Percentiles rank a stretch among this genome's conserved stretches.
Evolutionary conservation across 371 early-diverging fungal genomes (phyloP).

Genomic region (Mucor irregularis): DNA sequence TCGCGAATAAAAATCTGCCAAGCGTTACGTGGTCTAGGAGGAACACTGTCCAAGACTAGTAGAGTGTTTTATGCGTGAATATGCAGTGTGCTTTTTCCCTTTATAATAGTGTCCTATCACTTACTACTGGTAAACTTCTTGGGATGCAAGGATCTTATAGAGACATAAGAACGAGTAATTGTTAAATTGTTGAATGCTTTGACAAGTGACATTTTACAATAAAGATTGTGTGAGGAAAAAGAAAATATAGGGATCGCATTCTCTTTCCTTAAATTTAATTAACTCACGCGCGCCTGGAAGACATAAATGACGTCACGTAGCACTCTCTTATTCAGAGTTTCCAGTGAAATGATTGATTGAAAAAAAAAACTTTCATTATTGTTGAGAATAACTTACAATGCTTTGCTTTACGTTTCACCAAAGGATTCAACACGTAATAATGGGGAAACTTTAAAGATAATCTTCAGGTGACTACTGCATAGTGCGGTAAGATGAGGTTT

Average conservation of each 20-base stretch:
- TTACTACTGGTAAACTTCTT: conserved; percentile 43
- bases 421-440: no score
- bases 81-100: no score
- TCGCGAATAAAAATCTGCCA: conserved; percentile 54
- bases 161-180: conserved; percentile 21
- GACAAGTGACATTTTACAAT: conserved; percentile 12
- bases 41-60: conserved; percentile 43
- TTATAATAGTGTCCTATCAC: not conserved
- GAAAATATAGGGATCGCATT: no score
- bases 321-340: no score
- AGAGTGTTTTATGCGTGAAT: not conserved
- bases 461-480: conserved; percentile 1
- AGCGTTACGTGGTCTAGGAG: conserved; percentile 47
- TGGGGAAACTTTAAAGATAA: not conserved
- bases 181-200: conserved; percentile 5
- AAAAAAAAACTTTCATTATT: not conserved
- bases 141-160: conserved; percentile 25
- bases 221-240: not conserved
- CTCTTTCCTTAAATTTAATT: no score
- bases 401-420: not conserved
- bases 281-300: no score
- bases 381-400: not conserved
- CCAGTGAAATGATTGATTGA: no score
- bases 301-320: not conserved
- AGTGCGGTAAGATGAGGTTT: no score